phyloP scores from a whole-genome alignment of 495 filamentous ascomycete genomes.

The Clavariopsis aquatica region DNA sequence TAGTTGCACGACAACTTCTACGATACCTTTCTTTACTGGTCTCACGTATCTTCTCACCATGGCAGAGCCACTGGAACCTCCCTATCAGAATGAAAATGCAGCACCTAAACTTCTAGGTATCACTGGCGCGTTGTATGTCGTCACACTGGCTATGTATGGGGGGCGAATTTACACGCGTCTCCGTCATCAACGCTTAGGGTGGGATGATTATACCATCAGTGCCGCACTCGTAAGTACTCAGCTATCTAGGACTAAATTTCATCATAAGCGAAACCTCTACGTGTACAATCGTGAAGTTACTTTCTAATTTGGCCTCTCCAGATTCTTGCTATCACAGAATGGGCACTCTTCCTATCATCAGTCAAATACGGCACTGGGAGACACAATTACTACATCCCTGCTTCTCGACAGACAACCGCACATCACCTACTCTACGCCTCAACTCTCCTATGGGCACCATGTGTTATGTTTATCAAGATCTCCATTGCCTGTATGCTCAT shows the following conservation, averaged over 20 bases:
- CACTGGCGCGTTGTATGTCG: slow-evolving; percentile 22
- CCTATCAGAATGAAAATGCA: slow-evolving; percentile 14
- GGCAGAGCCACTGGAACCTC: slow-evolving; percentile 6
- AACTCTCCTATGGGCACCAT: slow-evolving; percentile 28
- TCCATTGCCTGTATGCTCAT: slow-evolving; percentile 44
- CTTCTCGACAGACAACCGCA: slow-evolving; percentile 19
- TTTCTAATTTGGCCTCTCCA: slow-evolving; percentile 5
- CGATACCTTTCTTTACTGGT: too few relatives aligned
- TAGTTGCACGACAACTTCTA: background rate
- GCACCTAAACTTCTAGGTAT: slow-evolving; percentile 25
- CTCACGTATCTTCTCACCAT: background rate
- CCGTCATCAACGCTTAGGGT: slow-evolving; percentile 16
- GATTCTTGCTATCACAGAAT: slow-evolving; percentile 22
- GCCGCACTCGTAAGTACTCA: slow-evolving; percentile 17
- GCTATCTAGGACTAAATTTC: background rate
- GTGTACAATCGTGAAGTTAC: background rate
- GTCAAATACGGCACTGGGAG: slow-evolving; percentile 39
- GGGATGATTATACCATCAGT: slow-evolving; percentile 32
- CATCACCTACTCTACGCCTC: slow-evolving; percentile 38
- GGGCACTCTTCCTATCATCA: slow-evolving; percentile 23
- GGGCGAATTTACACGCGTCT: slow-evolving; percentile 24
- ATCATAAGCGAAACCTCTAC: background rate
- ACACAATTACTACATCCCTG: slow-evolving; percentile 39
- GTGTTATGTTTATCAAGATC: slow-evolving; percentile 43
- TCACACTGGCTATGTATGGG: slow-evolving; percentile 11